phyloP scores from a whole-genome alignment of 805 yeast species.

The Blastobotrys mokoenaii region DNA sequence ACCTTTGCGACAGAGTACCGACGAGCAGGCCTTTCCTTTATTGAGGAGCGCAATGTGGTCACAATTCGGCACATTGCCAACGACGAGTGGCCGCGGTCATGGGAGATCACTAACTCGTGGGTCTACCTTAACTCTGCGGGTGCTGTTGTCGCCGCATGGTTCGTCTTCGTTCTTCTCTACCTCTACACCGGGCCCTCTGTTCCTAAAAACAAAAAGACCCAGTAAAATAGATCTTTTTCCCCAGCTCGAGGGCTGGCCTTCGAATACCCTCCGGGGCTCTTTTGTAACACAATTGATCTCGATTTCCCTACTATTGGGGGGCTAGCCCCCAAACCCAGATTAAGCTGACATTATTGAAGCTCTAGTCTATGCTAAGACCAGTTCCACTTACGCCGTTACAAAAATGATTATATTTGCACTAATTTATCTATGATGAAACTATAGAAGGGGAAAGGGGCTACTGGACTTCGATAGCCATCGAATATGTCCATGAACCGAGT shows the following conservation, averaged over 20 bases:
- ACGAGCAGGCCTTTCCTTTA: slow-evolving; percentile 64
- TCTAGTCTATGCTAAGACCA: no score
- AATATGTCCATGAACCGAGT: no score
- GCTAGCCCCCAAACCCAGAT: no score
- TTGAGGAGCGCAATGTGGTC: slow-evolving; percentile 58
- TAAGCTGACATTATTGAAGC: no score
- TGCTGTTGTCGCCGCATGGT: slow-evolving; percentile 68
- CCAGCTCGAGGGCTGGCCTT: no score
- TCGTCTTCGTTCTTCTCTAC: slow-evolving; percentile 63
- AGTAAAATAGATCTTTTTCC: background rate
- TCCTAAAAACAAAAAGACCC: slow-evolving; percentile 1
- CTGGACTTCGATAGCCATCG: no score
- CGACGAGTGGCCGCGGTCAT: slow-evolving; percentile 87
- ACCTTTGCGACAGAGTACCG: slow-evolving; percentile 73
- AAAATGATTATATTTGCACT: background rate
- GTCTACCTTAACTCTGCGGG: slow-evolving; percentile 69
- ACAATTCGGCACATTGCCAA: slow-evolving; percentile 91
- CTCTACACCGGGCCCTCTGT: slow-evolving; percentile 29
- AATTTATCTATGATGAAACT: no score
- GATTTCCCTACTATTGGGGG: no score
- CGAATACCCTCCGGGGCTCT: no score
- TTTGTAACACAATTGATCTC: no score
- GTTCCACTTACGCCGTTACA: no score
- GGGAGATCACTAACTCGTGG: slow-evolving; percentile 92
- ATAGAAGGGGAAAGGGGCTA: no score